Evolutionary conservation across 148 eudicot species (phyloP), one percentile per base, ranked within the genome.

Genomic region (Vaccinium vitisidaea): DNA sequence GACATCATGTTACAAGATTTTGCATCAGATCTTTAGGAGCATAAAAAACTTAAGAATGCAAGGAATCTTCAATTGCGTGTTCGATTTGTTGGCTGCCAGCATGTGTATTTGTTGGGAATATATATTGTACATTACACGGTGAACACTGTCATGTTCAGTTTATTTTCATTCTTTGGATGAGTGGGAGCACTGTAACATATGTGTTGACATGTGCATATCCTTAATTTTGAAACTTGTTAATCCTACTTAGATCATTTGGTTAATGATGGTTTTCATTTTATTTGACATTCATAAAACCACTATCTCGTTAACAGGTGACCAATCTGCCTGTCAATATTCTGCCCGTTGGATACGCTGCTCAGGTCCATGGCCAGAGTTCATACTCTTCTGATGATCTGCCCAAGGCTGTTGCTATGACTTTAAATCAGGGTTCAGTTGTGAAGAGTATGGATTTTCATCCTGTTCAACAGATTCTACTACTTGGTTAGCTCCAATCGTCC

Each of bases 401-500:
- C 16, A 94, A 91, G 87, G 86, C 89, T 27, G 93, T 94, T 43
- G 90, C 91, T 52, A 91, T 92, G 92, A 94, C 89, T 84, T 86
- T 97, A 82, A 90, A 87, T 89, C 97, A 91, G 90, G 98, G 98
- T 78, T 93, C 99, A 86, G 84, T 91, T 55, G 95, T 94, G 73
- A 95, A 90, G 91, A 97, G 98, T 91, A 87, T 95, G 90, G 99
- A 97, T 89, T 97, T 97, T 83, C 99, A 97, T 86, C 98, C 98
- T 36, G 67, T 87, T 75, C 98, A 95, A 80, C 95, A 93, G 77
- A 89, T 84, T 88, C 79, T 97, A 82, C 95, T 97, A 79, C 93
- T 97, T 90, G 99, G 99, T 95, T 85, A 86, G 92, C 70, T 75
- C 78, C 87, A 75, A 58, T 65, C 0, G 18, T 23, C 48, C 11